These are phyloP conservation scores for Pelagomonas calceolata DNA, from an alignment of 108 stramenopile genomes.

Conservation along the genomic window DNA sequence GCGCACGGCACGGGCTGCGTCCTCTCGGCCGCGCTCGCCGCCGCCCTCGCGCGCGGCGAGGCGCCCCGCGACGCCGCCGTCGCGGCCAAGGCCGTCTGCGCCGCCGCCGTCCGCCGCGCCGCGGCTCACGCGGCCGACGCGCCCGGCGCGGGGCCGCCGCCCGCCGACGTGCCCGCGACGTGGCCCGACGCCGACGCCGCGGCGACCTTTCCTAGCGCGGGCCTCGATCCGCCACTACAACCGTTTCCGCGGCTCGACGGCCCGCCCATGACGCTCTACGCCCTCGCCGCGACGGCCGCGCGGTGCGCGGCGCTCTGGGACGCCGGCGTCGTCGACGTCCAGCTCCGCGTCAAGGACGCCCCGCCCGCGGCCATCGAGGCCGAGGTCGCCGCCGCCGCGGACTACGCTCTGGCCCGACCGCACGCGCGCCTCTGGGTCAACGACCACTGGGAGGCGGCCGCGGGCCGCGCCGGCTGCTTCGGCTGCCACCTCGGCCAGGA, in stretches of 20 bases:
- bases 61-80: constrained; percentile 58
- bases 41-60: constrained; percentile 52
- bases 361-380: no score
- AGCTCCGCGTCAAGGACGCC: constrained; percentile 64
- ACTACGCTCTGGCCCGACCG: neutral
- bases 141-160: neutral
- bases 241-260: no score
- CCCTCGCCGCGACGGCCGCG: neutral
- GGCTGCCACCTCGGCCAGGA: constrained; percentile 87
- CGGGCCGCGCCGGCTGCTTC: constrained; percentile 60
- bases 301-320: neutral
- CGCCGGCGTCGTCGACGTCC: constrained; percentile 55
- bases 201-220: no score
- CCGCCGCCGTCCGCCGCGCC: neutral
- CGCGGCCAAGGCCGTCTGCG: constrained; percentile 51
- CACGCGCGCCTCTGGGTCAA: constrained; percentile 72
- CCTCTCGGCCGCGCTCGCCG: constrained; percentile 69
- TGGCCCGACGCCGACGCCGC: neutral
- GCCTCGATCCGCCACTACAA: no score
- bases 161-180: neutral
- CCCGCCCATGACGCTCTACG: neutral
- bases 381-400: neutral
- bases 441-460: constrained; percentile 70
- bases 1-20: constrained; percentile 84
- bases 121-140: no score